A percentile compares a stretch with the other conserved stretches of the same genome.
phyloP scores from a whole-genome alignment of 345 rosid genomes.

The Pistacia integerrima region DNA sequence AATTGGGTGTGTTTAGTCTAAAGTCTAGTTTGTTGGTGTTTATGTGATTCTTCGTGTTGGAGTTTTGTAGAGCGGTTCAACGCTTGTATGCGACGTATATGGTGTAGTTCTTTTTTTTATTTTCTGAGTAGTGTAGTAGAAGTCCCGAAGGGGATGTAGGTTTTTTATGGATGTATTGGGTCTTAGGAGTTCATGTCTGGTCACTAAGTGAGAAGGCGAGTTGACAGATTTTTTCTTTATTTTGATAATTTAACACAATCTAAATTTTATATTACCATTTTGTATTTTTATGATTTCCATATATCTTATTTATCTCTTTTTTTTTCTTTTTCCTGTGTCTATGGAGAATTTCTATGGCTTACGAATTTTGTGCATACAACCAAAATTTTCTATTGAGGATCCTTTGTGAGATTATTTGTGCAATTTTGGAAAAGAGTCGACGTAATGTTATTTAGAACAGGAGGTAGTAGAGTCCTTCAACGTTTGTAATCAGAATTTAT shows the following conservation, averaged over 20 bases:
- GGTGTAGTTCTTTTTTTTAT: not conserved
- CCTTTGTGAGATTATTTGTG: not conserved
- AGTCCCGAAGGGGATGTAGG: constrained; percentile 5
- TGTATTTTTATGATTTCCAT: not conserved
- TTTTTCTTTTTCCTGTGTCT: not conserved
- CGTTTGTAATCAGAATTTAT: not conserved
- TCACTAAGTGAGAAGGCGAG: not conserved
- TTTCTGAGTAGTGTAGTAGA: not conserved
- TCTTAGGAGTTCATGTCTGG: not conserved
- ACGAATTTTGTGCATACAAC: not conserved
- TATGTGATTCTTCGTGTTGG: not conserved
- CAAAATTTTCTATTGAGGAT: not conserved
- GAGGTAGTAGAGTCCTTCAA: not conserved
- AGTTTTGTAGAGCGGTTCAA: not conserved
- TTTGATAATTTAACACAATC: not conserved
- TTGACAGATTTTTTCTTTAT: not conserved
- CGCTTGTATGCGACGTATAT: not conserved
- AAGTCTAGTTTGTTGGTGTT: not conserved
- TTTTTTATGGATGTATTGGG: not conserved
- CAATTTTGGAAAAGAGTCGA: not conserved
- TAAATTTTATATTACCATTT: not conserved
- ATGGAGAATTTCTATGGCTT: not conserved
- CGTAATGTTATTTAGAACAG: not conserved
- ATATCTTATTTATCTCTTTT: not conserved
- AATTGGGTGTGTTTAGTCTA: not conserved